Base-by-base conservation (phyloP, 768 basidiomycete species). In the Ramaria sp. region DNA sequence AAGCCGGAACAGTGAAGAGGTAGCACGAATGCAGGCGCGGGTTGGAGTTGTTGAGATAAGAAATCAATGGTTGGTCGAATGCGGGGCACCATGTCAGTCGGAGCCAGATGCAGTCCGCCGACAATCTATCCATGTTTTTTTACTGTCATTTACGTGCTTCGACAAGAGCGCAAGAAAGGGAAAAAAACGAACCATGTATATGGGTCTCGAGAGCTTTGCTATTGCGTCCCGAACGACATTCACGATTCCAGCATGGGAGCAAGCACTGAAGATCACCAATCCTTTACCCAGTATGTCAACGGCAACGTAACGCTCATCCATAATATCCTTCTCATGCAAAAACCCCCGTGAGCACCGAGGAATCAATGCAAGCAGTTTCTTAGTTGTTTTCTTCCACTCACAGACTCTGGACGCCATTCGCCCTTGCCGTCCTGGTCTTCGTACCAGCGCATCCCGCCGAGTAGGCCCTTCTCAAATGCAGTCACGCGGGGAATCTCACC, bases 1-100 rank as follows among this genome's bases (percentile, higher is more conserved):
- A 90, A 87, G 3, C 88, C 88, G 2, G 85, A 79, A 61, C 89
- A 92, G 63, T 92, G 90, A 81, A 92, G 85, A 0, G 88, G 89
- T 0, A 91, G 71, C 44, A 91, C 66, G 58, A 83, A 90, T 1
- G 72, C 74, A 0, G 86, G 87, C 0, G 78, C 65, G 10, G 88
- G 86, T 6, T 69, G 64, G 28, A 90, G 67, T 51, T 74, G 61
- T n/a, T 72, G 68, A 0, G 82, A 74, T 32, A 92, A 67, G 65
- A 87, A 90, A 12, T 82, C 66, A 50, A 90, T 78, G 0, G 90
- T 92, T 9, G 78, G 78, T 1, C 71, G 71, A 52, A 90, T 80
- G 45, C 86, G 81, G 22, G 74, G 68, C 9, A 70, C 70, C 16
- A 81, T 73, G 57, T 88, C 85, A 0, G 83, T 74, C 6, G 81